Evolutionary conservation across 768 basidiomycete genomes (phyloP).

Genomic region (Amanita jacksonii): DNA sequence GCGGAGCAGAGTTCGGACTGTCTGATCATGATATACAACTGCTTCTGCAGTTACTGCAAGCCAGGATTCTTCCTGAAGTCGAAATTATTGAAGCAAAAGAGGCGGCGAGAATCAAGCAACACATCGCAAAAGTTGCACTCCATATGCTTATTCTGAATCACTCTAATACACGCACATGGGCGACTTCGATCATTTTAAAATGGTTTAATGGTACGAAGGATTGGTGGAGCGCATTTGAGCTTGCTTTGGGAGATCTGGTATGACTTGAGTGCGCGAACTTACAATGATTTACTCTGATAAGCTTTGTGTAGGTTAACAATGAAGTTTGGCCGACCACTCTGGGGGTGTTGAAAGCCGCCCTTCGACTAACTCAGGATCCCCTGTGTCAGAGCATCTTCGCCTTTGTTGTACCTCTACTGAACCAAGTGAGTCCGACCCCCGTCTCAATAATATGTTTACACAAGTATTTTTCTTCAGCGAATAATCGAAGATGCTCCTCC

Average conservation of each 20-base stretch:
- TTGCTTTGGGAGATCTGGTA: slow-evolving; percentile 31
- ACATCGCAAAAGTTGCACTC: slow-evolving; percentile 8
- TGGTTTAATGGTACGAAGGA: slow-evolving; percentile 31
- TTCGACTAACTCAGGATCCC: slow-evolving; percentile 38
- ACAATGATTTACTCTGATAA: too few relatives aligned
- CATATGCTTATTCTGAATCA: slow-evolving; percentile 20
- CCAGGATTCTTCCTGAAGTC: slow-evolving; percentile 32
- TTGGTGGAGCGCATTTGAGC: slow-evolving; percentile 36
- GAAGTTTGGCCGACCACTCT: slow-evolving; percentile 35
- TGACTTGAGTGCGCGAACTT: slow-evolving; percentile 17
- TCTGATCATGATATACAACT: slow-evolving; percentile 8
- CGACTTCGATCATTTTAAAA: slow-evolving; percentile 19
- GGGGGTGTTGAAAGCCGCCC: slow-evolving; percentile 30
- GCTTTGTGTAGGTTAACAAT: slow-evolving; percentile 22
- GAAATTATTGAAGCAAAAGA: not conserved
- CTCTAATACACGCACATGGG: slow-evolving; percentile 21
- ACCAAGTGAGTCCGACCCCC: slow-evolving; percentile 9
- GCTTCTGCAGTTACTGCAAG: slow-evolving; percentile 19
- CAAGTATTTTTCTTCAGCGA: slow-evolving; percentile 28
- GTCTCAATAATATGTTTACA: not conserved
- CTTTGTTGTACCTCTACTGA: slow-evolving; percentile 34
- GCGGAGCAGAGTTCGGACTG: slow-evolving; percentile 9
- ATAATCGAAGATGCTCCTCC: slow-evolving; percentile 44
- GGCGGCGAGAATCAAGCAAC: slow-evolving; percentile 2
- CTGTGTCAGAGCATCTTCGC: slow-evolving; percentile 30